Evolutionary conservation across 345 rosid species (phyloP).

Genomic region (Citrus reticulata): DNA sequence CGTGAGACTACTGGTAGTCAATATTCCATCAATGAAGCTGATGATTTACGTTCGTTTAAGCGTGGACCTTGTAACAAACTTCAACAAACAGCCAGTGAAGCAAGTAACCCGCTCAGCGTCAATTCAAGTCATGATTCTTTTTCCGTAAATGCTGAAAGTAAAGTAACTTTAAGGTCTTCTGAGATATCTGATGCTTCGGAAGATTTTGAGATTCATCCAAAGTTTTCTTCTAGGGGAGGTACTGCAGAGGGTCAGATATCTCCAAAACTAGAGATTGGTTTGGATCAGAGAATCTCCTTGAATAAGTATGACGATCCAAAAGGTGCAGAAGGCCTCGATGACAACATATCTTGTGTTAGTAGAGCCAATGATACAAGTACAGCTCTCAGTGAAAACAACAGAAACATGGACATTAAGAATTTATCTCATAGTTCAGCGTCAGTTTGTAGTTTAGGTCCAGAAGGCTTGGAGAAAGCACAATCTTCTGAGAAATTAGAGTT

Average conservation of each 20-base stretch:
- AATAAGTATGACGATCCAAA: conserved; percentile 31
- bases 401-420: conserved; percentile 40
- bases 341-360: conserved; percentile 46
- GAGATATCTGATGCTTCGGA: conserved; percentile 35
- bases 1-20: conserved; percentile 50
- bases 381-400: conserved; percentile 23
- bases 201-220: conserved; percentile 31
- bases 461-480: conserved; percentile 33
- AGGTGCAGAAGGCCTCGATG: conserved; percentile 55
- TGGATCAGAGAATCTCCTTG: conserved; percentile 31
- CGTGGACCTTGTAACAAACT: conserved; percentile 29
- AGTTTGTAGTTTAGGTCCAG: conserved; percentile 39
- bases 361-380: conserved; percentile 28
- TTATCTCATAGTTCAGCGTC: conserved; percentile 34
- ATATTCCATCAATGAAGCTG: conserved; percentile 52
- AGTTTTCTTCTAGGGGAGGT: conserved; percentile 28
- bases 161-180: conserved; percentile 41
- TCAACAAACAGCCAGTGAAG: conserved; percentile 49
- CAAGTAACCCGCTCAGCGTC: conserved; percentile 49
- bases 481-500: conserved; percentile 32
- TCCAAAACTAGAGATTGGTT: conserved; percentile 28
- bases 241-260: conserved; percentile 25
- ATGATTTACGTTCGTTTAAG: conserved; percentile 25
- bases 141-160: conserved; percentile 62
- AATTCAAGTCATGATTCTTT: conserved; percentile 54